A percentile compares a stretch with the other conserved stretches of the same genome.
phyloP scores from a whole-genome alignment of 768 basidiomycete species.

The Hysterangium stoloniferum region DNA sequence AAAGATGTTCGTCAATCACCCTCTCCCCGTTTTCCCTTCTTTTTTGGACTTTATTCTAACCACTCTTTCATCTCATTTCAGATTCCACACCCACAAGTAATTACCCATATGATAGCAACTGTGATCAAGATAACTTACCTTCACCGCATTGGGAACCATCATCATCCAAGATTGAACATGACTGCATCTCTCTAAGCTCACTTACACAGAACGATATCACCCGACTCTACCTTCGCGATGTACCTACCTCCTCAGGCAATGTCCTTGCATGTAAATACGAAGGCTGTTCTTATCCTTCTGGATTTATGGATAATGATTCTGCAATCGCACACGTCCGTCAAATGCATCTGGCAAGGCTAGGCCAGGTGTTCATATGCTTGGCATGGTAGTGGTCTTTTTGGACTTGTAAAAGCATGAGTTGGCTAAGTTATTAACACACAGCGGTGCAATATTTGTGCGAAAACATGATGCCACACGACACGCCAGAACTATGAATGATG shows the following conservation, averaged over 20 bases:
- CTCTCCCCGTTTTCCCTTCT: too few species aligned
- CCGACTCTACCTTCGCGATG: neutral
- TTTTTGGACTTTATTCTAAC: too few species aligned
- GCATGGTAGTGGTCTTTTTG: neutral
- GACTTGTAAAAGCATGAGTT: neutral
- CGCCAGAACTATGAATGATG: neutral
- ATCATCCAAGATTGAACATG: too few species aligned
- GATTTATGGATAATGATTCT: neutral
- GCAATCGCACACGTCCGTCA: neutral
- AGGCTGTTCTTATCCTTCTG: slow-evolving; percentile 1
- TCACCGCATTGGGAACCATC: too few species aligned
- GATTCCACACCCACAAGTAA: too few species aligned
- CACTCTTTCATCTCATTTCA: too few species aligned
- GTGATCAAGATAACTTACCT: too few species aligned
- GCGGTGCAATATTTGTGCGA: neutral
- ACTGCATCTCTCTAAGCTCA: neutral
- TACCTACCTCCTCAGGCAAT: neutral
- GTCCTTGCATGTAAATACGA: slow-evolving; percentile 1
- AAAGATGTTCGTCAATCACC: too few species aligned
- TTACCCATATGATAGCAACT: too few species aligned
- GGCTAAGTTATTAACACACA: neutral
- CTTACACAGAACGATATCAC: neutral
- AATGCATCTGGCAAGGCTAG: neutral
- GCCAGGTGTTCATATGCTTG: neutral
- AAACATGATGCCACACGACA: neutral